Base-by-base conservation (phyloP, 306 rosid genomes). In the Morella rubra region DNA sequence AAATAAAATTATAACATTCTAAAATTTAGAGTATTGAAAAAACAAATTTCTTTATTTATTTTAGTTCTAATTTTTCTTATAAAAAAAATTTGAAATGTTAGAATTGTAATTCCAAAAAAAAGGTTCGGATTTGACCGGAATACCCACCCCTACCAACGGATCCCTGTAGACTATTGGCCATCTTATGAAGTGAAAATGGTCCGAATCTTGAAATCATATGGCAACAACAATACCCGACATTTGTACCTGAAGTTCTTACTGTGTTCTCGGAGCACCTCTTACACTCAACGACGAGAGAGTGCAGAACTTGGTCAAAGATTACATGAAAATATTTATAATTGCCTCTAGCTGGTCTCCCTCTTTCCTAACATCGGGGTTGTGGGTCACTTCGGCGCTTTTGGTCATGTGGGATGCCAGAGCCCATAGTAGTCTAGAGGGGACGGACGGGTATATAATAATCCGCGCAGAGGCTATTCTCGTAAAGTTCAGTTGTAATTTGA, bases 381-480 rank as follows among this genome's bases (percentile, higher is more conserved):
- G 81, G 75, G 69, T 16, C 73, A 15, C 11, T 76, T 44, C 9
- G 73, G 67, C 45, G 52, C 67, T 27, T 76, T 45, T 16, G 3
- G 3, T 19, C 60, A 53, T 66, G n/a, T 18, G 61, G 61, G 11
- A n/a, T 55, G 61, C 10, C 56, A 3, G 7, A 55, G 11, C 11
- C 61, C 61, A 22, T 22, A 1, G 2, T 13, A 27, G 32, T 27
- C 0, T 7, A 9, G 9, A 3, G 65, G 41, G 66, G 66, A 27
- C 6, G 44, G 14, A 7, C 44, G 32, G 1, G 32, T 27, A 27
- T 27, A 27, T 27, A 27, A 27, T 27, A 27, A 27, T 27, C 32
- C 32, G 32, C 32, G 32, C 1, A 27, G 32, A 77, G 75, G 55
- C 27, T 71, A 22, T n/a, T 27, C 7, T 64, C 5, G 49, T 22